Evolutionary conservation across 805 yeast species (phyloP).

Genomic region (Danielia reshetovae): DNA sequence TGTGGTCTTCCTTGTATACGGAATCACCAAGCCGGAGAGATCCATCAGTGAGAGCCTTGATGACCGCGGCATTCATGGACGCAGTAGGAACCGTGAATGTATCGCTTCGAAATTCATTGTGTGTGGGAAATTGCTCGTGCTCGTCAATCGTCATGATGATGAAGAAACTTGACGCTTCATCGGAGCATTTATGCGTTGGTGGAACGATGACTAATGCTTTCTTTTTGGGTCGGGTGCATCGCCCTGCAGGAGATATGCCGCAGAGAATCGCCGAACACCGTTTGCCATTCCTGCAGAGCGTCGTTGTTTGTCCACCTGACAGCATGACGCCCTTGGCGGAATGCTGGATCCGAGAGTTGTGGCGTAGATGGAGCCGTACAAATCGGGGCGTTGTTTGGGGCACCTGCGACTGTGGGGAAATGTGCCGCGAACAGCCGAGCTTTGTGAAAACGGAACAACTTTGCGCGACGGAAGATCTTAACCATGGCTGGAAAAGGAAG

Average conservation of each 20-base stretch:
- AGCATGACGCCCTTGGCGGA: too few species aligned
- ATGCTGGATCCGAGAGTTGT: too few species aligned
- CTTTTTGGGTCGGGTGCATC: too few species aligned
- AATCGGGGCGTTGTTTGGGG: too few species aligned
- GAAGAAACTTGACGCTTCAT: too few species aligned
- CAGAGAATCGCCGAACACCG: not conserved
- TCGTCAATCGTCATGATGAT: slow-evolving; percentile 1
- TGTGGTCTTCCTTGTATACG: slow-evolving; percentile 80
- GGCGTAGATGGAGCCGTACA: too few species aligned
- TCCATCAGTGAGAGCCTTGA: slow-evolving; percentile 29
- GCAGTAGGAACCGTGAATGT: slow-evolving; percentile 87
- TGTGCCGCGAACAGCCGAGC: too few species aligned
- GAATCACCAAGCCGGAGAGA: slow-evolving; percentile 61
- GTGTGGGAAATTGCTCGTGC: slow-evolving; percentile 22
- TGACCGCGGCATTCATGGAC: slow-evolving; percentile 62
- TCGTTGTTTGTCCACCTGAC: not conserved
- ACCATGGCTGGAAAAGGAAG: too few species aligned
- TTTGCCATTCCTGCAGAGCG: not conserved
- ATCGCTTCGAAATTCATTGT: slow-evolving; percentile 54
- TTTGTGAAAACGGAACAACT: too few species aligned
- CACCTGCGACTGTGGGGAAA: too few species aligned
- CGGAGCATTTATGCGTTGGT: too few species aligned
- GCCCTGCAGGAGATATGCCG: not conserved
- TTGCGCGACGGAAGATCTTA: too few species aligned
- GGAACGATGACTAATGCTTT: not conserved